Evolutionary conservation across 345 rosid genomes (phyloP).

Genomic region (Camelina sativa): DNA sequence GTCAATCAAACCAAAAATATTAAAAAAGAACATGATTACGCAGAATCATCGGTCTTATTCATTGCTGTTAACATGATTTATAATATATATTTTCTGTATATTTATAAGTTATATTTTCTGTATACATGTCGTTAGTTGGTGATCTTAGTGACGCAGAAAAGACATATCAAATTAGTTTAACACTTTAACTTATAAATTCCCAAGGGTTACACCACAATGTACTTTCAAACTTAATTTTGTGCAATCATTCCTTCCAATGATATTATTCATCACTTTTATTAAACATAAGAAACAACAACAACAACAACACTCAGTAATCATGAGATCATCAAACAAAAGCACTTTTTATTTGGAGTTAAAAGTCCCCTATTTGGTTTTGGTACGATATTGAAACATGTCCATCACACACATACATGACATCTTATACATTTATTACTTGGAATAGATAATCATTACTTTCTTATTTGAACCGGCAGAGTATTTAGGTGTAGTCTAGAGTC

Average conservation of each 20-base stretch:
- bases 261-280: conserved; percentile 29
- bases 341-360: not conserved
- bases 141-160: not conserved
- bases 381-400: conserved; percentile 31
- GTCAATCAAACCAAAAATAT: too few relatives aligned
- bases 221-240: not conserved
- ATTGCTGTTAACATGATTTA: too few relatives aligned
- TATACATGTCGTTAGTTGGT: not conserved
- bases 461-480: conserved; percentile 10
- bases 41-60: too few relatives aligned
- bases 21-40: too few relatives aligned
- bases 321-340: conserved; percentile 16
- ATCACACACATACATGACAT: conserved; percentile 24
- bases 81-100: too few relatives aligned
- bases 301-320: conserved; percentile 6
- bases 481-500: conserved; percentile 25
- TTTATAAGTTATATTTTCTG: too few relatives aligned
- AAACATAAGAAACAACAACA: conserved; percentile 28
- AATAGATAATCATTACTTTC: conserved; percentile 26
- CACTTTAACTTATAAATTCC: not conserved
- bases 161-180: too few relatives aligned
- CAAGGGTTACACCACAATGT: not conserved
- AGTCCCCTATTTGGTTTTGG: not conserved
- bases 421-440: conserved; percentile 5
- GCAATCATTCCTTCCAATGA: not conserved